Conservation (phyloP, 2,329 filamentous ascomycete species). For the Nemania sp. region DNA sequence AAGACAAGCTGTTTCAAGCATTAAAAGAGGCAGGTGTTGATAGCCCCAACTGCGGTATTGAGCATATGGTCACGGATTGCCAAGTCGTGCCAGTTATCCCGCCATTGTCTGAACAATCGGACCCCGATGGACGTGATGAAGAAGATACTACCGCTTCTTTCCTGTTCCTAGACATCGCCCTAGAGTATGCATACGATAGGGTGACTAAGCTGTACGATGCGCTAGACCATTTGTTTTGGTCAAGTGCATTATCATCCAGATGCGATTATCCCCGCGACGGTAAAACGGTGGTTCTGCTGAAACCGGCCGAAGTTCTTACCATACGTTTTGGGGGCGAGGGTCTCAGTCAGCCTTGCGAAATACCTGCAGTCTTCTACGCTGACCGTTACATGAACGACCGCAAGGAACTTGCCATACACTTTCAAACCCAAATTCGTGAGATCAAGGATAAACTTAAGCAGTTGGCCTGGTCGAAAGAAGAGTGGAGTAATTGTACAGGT, state of each 20-base stretch:
- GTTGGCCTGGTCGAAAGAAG: slow-evolving; percentile 26
- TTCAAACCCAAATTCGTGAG: slow-evolving; percentile 43
- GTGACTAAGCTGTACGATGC: slow-evolving; percentile 53
- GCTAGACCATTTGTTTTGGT: slow-evolving; percentile 54
- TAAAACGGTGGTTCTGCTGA: slow-evolving; percentile 49
- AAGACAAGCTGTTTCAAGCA: slow-evolving; percentile 45
- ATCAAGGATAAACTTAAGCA: slow-evolving; percentile 32
- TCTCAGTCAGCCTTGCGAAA: slow-evolving; percentile 49
- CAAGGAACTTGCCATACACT: slow-evolving; percentile 50
- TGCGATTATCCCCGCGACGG: slow-evolving; percentile 41
- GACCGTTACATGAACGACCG: slow-evolving; percentile 55
- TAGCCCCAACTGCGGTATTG: slow-evolving; percentile 29
- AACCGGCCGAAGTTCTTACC: slow-evolving; percentile 54
- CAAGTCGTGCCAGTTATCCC: slow-evolving; percentile 25
- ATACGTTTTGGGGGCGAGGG: slow-evolving; percentile 50
- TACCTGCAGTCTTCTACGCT: slow-evolving; percentile 56
- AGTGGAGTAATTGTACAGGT: slow-evolving; percentile 29
- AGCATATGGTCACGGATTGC: slow-evolving; percentile 32
- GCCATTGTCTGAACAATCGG: slow-evolving; percentile 10
- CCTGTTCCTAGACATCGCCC: slow-evolving; percentile 47
- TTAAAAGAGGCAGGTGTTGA: slow-evolving; percentile 24
- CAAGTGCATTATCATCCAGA: slow-evolving; percentile 44
- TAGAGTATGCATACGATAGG: slow-evolving; percentile 42
- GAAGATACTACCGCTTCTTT: slow-evolving; percentile 38
- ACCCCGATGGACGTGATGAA: slow-evolving; percentile 35